A percentile compares a stretch with the other conserved stretches of the same genome.
These are phyloP conservation scores for Austroboletus festivus DNA, from an alignment of 768 basidiomycete species.

Conservation along the genomic window DNA sequence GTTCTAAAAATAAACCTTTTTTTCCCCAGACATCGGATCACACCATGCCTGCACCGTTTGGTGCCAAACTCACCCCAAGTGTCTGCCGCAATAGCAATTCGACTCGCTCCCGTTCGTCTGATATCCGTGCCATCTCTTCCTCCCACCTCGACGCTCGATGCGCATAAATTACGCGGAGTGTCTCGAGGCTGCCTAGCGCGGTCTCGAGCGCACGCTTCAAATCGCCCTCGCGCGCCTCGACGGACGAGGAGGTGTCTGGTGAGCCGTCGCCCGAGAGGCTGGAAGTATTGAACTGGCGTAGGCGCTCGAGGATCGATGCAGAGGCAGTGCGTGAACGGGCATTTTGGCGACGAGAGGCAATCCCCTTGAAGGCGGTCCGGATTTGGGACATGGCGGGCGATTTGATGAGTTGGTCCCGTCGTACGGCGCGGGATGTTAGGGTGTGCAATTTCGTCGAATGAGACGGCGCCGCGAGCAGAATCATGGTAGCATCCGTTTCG, in stretches of 20 bases:
- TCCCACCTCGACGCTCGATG: constrained; percentile 66
- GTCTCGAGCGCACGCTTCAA: constrained; percentile 66
- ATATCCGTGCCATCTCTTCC: constrained; percentile 64
- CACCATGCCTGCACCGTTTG: constrained; percentile 19
- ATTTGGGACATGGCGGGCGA: constrained; percentile 52
- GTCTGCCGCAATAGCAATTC: constrained; percentile 66
- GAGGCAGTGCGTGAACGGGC: constrained; percentile 42
- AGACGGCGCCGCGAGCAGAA: constrained; percentile 71
- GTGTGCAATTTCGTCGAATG: constrained; percentile 65
- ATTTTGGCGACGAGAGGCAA: constrained; percentile 55
- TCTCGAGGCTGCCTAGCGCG: constrained; percentile 62
- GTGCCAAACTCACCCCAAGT: constrained; percentile 41
- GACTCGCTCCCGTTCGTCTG: constrained; percentile 65
- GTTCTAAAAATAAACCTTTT: neutral
- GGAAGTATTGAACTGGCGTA: constrained; percentile 39
- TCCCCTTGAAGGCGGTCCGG: constrained; percentile 54
- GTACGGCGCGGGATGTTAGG: constrained; percentile 65
- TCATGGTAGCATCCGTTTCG: constrained; percentile 76
- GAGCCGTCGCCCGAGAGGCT: constrained; percentile 50
- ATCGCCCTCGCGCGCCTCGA: constrained; percentile 56
- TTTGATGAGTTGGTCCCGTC: constrained; percentile 49
- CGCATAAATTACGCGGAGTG: constrained; percentile 63
- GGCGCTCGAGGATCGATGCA: constrained; percentile 46
- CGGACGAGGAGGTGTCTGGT: constrained; percentile 49
- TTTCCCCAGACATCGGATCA: neutral